Conservation (phyloP, 1,284 basidiomycete species). For the Ceratobasidium sp. region DNA sequence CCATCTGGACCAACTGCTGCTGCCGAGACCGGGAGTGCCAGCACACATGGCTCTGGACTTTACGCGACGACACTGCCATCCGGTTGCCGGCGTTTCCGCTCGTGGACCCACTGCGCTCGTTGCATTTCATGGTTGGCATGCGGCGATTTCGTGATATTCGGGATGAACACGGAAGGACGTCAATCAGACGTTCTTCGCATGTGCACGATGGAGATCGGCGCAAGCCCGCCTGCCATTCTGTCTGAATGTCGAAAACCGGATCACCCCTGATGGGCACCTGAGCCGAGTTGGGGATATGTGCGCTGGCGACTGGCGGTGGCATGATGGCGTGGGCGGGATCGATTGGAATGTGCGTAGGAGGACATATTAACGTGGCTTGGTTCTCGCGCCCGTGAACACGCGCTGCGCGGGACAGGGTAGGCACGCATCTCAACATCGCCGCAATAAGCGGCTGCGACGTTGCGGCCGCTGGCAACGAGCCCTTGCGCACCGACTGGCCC, state of each 20-base stretch:
- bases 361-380: slow-evolving; percentile 3
- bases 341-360: slow-evolving; percentile 27
- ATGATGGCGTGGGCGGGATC: not conserved
- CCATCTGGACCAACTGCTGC: slow-evolving; percentile 3
- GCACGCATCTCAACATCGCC: slow-evolving; percentile 6
- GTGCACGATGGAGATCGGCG: slow-evolving; percentile 29
- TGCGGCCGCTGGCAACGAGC: slow-evolving; percentile 23
- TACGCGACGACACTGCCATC: slow-evolving; percentile 31
- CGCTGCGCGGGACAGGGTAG: slow-evolving; percentile 4
- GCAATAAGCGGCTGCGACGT: slow-evolving; percentile 14
- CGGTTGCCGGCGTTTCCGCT: not conserved
- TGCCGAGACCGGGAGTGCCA: slow-evolving; percentile 29
- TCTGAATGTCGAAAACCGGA: not conserved
- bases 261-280: slow-evolving; percentile 9
- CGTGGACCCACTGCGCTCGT: too few relatives aligned
- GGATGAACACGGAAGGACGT: slow-evolving; percentile 12
- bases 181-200: slow-evolving; percentile 19
- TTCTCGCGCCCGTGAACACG: not conserved
- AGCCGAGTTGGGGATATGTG: not conserved
- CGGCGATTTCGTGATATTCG: slow-evolving; percentile 33
- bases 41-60: slow-evolving; percentile 1
- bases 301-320: slow-evolving; percentile 2
- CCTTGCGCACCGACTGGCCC: slow-evolving; percentile 17
- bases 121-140: not conserved
- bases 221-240: slow-evolving; percentile 3